These are phyloP conservation scores for Gaeumannomyces tritici DNA, from an alignment of 2,329 filamentous ascomycete species.

Conservation along the genomic window DNA sequence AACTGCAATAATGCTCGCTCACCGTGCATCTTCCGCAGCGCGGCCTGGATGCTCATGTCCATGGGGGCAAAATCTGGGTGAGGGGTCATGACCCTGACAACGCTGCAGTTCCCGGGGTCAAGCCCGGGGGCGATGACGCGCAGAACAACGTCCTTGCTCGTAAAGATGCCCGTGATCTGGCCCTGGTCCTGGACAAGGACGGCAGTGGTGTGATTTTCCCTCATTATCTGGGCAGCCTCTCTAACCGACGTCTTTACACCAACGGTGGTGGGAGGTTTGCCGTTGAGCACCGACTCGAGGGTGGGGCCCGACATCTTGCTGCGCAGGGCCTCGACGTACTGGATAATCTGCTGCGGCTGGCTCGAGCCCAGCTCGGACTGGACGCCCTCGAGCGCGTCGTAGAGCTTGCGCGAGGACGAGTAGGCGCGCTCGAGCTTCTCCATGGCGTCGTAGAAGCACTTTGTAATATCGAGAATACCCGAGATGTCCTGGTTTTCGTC, in stretches of 20 bases:
- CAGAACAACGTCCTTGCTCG: slow-evolving; percentile 96
- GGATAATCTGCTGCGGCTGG: slow-evolving; percentile 96
- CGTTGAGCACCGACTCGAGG: slow-evolving; percentile 86
- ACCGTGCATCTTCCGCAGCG: slow-evolving; percentile 98
- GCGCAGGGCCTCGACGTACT: slow-evolving; percentile 93
- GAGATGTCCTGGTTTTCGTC: slow-evolving; percentile 99
- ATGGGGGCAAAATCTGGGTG: slow-evolving; percentile 97
- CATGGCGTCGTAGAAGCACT: slow-evolving; percentile 99
- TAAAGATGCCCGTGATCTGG: slow-evolving; percentile 97
- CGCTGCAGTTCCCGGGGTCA: slow-evolving; percentile 89
- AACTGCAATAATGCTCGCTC: slow-evolving; percentile 24
- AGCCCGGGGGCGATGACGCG: slow-evolving; percentile 95
- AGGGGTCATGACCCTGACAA: slow-evolving; percentile 97
- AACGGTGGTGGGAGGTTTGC: slow-evolving; percentile 85
- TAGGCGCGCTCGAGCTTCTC: slow-evolving; percentile 98
- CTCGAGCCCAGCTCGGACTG: slow-evolving; percentile 93
- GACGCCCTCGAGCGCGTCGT: slow-evolving; percentile 94
- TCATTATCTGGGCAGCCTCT: slow-evolving; percentile 93
- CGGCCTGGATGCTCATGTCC: slow-evolving; percentile 98
- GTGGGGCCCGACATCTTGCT: slow-evolving; percentile 98
- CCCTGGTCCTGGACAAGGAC: slow-evolving; percentile 94
- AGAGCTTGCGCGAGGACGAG: slow-evolving; percentile 93
- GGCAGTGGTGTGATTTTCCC: slow-evolving; percentile 96
- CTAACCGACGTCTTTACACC: slow-evolving; percentile 93
- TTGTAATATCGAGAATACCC: slow-evolving; percentile 95